Evolutionary conservation across 2,329 filamentous ascomycete genomes (phyloP), one percentile per base, ranked within the genome.

Genomic region (Colletotrichum melonis): DNA sequence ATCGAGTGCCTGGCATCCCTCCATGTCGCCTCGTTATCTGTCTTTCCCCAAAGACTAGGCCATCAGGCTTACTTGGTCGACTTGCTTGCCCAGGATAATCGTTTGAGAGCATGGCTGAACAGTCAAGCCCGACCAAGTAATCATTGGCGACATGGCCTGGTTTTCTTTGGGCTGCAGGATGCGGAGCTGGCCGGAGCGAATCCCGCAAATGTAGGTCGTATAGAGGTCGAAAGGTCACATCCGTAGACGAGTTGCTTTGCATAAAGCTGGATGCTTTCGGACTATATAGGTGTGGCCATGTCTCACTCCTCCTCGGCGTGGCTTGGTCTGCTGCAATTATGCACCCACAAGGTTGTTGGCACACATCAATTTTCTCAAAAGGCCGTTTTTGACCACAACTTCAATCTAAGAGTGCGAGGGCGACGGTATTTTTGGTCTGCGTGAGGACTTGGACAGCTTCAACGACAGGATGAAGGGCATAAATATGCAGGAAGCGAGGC

Each of bases 401-500:
- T 54, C 46, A 35, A 26, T 52, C 7, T 14, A 64, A 22, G 62
- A 22, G 24, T 16, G 22, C 4, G 28, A 42, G 52, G 52, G 6
- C 11, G 52, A 42, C 4, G 11, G 32, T 42, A 19, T 11, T 19
- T 28, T 38, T 26, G 24, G 7, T 38, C 26, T 35, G 26, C 22
- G 24, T 49, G 42, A 49, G 42, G 19, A 49, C 42, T 19, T 19
- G 7, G 19, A 49, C 19, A 49, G 42, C 42, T 49, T n/a, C 19
- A 49, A n/a, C 42, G 42, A 9, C 24, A 26, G 54, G 54, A 80
- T 80, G 78, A 77, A 70, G 71, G 75, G 69, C 56, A 75, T 67
- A 22, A 75, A 74, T 8, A 70, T 67, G 54, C 58, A 75, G 24
- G 66, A 78, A 54, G 64, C 86, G 69, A 85, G 80, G 75, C 79